Percentiles rank a stretch among this genome's conserved stretches.
phyloP scores from a whole-genome alignment of 768 basidiomycete genomes.

The Pisolithus orientalis region DNA sequence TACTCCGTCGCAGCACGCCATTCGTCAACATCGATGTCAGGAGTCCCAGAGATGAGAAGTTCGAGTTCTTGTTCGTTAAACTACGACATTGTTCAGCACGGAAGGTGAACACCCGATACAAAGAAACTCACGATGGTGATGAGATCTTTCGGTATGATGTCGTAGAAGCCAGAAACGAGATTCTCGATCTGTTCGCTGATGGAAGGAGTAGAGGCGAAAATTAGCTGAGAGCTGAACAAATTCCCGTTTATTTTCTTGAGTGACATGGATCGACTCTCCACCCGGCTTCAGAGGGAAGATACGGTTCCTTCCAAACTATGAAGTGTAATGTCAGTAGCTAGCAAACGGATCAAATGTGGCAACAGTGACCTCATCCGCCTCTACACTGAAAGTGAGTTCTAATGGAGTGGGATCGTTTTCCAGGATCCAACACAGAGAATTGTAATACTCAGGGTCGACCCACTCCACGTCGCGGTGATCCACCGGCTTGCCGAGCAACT shows the following conservation, averaged over 20 bases:
- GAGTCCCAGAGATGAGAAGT: conserved; percentile 90
- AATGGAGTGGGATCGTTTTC: conserved; percentile 88
- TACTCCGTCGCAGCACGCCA: conserved; percentile 92
- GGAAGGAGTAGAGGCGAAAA: conserved; percentile 87
- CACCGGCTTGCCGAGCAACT: conserved; percentile 88
- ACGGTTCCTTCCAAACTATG: conserved; percentile 84
- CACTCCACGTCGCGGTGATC: conserved; percentile 96
- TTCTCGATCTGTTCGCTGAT: conserved; percentile 96
- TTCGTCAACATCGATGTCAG: conserved; percentile 98
- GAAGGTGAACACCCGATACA: conserved; percentile 4
- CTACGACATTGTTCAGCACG: conserved; percentile 31
- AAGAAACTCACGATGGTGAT: conserved; percentile 72
- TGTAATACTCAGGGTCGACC: conserved; percentile 98
- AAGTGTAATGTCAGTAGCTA: conserved; percentile 1
- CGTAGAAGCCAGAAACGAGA: conserved; percentile 87
- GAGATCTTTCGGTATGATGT: conserved; percentile 95
- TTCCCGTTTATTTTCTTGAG: conserved; percentile 94
- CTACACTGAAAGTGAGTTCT: conserved; percentile 91
- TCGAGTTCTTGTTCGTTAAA: conserved; percentile 95
- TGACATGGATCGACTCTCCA: conserved; percentile 81
- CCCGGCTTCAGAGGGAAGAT: conserved; percentile 82
- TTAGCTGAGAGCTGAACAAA: conserved; percentile 95
- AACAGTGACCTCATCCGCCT: conserved; percentile 75
- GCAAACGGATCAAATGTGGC: background rate
- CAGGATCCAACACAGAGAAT: conserved; percentile 95